Evolutionary conservation across 2,329 filamentous ascomycete species (phyloP), one percentile per base, ranked within the genome.

Genomic region (Fusarium mundagurra): DNA sequence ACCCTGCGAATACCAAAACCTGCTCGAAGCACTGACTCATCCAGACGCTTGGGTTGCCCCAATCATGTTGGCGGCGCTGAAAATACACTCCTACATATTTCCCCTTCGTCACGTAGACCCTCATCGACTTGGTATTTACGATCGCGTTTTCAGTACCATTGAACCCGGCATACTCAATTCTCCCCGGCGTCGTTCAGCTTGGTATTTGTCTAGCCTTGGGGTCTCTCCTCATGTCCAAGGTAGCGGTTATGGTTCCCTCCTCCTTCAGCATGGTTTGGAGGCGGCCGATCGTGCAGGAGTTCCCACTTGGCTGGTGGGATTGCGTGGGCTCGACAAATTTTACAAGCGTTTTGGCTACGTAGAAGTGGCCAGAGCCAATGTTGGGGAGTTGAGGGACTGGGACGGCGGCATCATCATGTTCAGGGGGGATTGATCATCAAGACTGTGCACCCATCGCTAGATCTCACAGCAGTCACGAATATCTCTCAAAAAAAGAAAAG

Each of bases 361-460:
- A 16, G 77, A 81, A 67, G 81, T 83, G 29, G 82, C 75, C 16
- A 79, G 81, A 61, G 78, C 78, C 18, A 84, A 84, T 55, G 78
- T 83, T 29, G 82, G 81, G 3, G 79, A 82, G 64, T 54, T 84
- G 72, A 70, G 75, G 16, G 74, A 76, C 33, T 84, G 82, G 82
- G 77, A 82, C 34, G 82, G 82, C 16, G 82, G 83, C 2, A 55
- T 76, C 13, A 67, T 84, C 67, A 84, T 84, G 83, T 82, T 83
- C 45, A 78, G 80, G 55, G 81, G 82, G 62, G 83, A 75, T 61
- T 72, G 38, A 63, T 64, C 45, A 34, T 29, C 43, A 55, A 39
- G 51, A 34, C n/a, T 41, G 29, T 27, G n/a, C 39, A 17, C 27
- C 20, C 31, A 39, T 47, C 60, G 33, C n/a, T 39, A 43, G 20